phyloP scores from a whole-genome alignment of 352 stramenopile genomes.

The Pythium aquatile region DNA sequence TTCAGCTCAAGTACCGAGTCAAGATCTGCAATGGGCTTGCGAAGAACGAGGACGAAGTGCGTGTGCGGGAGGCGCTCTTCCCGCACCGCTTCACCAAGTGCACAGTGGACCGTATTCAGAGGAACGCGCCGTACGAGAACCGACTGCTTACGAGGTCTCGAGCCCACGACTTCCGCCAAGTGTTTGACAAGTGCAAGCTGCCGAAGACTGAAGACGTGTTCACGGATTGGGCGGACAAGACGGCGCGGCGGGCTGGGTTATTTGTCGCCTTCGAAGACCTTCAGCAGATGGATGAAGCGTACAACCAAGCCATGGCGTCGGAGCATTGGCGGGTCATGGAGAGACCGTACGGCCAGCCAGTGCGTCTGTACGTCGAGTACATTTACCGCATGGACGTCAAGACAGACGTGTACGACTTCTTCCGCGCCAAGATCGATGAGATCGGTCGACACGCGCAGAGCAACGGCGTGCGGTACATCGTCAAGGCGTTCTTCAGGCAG shows the following conservation, averaged over 20 bases:
- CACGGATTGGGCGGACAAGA: conserved; percentile 8
- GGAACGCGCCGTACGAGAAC: not conserved
- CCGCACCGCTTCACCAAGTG: not conserved
- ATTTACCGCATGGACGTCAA: not conserved
- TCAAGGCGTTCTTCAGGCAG: not conserved
- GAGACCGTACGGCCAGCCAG: not conserved
- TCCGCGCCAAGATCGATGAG: not conserved
- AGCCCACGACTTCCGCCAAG: not conserved
- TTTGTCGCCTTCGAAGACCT: not conserved
- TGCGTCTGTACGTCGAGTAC: conserved; percentile 1
- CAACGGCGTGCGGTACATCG: not conserved
- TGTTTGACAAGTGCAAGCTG: not conserved
- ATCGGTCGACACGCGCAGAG: not conserved
- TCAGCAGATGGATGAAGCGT: not conserved
- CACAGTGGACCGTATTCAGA: not conserved
- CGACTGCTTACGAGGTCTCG: not conserved
- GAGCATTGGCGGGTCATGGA: not conserved
- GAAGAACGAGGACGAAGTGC: not conserved
- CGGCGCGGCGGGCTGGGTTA: not conserved
- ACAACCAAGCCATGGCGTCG: not conserved
- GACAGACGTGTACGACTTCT: not conserved
- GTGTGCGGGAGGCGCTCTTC: not conserved
- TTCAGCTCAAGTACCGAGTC: not conserved
- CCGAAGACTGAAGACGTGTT: not conserved
- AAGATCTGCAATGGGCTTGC: not conserved